These are phyloP conservation scores for Toxoplasma gondii DNA, from an alignment of 169 alveolate species.

Conservation along the genomic window DNA sequence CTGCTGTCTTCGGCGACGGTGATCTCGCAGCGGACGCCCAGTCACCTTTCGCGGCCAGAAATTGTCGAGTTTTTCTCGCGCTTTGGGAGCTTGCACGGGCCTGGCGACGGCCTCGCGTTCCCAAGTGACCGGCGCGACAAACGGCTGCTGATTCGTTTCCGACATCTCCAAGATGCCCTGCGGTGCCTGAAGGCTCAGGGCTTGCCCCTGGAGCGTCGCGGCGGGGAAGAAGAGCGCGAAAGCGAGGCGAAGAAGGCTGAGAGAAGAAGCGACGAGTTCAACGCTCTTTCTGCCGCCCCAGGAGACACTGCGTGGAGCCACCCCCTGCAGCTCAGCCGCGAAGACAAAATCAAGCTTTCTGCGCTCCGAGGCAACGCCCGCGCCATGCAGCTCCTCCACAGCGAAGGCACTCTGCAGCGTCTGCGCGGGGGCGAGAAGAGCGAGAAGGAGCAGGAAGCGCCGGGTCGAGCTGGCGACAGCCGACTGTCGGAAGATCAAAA, in stretches of 20 bases:
- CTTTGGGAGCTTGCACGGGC: background rate
- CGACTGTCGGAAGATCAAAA: no score
- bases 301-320: constrained; percentile 1
- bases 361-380: constrained; percentile 16
- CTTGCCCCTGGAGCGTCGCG: background rate
- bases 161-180: background rate
- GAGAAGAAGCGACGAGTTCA: background rate
- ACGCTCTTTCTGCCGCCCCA: background rate
- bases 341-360: constrained; percentile 26
- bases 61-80: constrained; percentile 5
- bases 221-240: background rate
- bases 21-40: constrained; percentile 30
- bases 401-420: background rate
- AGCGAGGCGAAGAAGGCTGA: background rate
- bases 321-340: constrained; percentile 39
- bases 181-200: constrained; percentile 33
- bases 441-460: background rate
- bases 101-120: constrained; percentile 22
- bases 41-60: constrained; percentile 2
- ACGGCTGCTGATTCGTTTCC: constrained; percentile 19
- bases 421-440: background rate
- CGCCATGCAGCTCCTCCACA: constrained; percentile 28
- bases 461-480: background rate
- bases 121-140: background rate
- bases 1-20: constrained; percentile 10